Conservation (phyloP, 108 stramenopile species). For the Nitzschia sp. region DNA sequence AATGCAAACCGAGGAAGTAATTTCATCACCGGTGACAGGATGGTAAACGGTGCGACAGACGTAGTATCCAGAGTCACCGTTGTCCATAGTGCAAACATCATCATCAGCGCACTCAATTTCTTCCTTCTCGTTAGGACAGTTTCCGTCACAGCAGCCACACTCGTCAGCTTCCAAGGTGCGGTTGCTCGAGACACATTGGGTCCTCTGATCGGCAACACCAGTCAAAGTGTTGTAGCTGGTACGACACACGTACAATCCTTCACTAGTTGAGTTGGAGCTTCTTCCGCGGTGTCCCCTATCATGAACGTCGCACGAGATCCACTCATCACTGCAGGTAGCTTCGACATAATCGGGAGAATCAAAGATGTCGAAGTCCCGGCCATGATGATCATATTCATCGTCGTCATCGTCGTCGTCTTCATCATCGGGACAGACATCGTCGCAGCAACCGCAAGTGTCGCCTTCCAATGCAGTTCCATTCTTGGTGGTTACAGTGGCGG, state of each 20-base stretch:
- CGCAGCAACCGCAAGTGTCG: conserved; percentile 10
- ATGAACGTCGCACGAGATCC: background rate
- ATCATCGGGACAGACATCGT: conserved; percentile 9
- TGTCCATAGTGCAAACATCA: background rate
- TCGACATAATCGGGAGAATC: background rate
- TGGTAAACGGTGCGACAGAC: background rate
- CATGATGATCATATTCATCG: too few relatives aligned
- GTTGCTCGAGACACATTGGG: background rate
- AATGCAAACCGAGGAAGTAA: background rate
- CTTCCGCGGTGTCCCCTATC: background rate
- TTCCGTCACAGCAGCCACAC: conserved; percentile 15
- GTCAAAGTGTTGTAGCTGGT: background rate
- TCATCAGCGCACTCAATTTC: background rate
- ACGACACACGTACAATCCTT: conserved; percentile 10
- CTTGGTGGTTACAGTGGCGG: background rate
- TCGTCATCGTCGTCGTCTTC: background rate
- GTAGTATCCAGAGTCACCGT: background rate
- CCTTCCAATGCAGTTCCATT: background rate
- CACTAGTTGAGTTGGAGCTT: background rate
- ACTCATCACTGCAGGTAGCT: background rate
- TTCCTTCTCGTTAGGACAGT: background rate
- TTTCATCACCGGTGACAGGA: background rate
- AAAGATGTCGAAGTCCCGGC: background rate
- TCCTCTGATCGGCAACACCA: background rate
- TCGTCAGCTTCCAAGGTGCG: background rate